Percentiles rank a stretch among this genome's conserved stretches.
phyloP scores from a whole-genome alignment of 805 yeast genomes.

The Maudiozyma pseudohumilis region DNA sequence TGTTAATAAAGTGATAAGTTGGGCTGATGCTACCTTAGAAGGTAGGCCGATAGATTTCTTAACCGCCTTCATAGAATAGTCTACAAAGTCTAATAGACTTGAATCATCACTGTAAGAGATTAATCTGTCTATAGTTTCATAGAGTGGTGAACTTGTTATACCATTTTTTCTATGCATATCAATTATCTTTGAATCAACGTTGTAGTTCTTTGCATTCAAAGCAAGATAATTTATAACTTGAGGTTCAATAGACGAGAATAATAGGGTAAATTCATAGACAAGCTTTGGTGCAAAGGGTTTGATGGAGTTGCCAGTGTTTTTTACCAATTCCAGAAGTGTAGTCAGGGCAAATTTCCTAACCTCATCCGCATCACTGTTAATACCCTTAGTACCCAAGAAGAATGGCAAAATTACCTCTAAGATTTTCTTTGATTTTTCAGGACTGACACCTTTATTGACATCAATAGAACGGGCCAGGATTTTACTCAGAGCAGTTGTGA shows the following conservation, averaged over 20 bases:
- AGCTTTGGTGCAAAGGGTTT: constrained; percentile 61
- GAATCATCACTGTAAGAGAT: constrained; percentile 46
- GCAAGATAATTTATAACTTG: constrained; percentile 79
- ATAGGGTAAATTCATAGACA: constrained; percentile 53
- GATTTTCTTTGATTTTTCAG: constrained; percentile 36
- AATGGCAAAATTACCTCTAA: constrained; percentile 63
- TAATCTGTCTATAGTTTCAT: constrained; percentile 72
- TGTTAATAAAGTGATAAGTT: constrained; percentile 56
- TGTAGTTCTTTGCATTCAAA: constrained; percentile 81
- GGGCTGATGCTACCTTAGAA: constrained; percentile 77
- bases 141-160: constrained; percentile 74
- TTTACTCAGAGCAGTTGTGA: constrained; percentile 59
- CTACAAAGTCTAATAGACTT: constrained; percentile 35
- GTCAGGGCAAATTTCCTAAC: constrained; percentile 65
- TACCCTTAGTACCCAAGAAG: constrained; percentile 66
- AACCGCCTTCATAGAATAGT: constrained; percentile 43
- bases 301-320: constrained; percentile 49
- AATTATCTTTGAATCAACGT: constrained; percentile 56
- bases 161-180: constrained; percentile 69
- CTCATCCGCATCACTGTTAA: constrained; percentile 79
- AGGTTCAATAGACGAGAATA: constrained; percentile 86
- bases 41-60: constrained; percentile 79
- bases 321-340: constrained; percentile 62
- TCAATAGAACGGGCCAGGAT: constrained; percentile 51
- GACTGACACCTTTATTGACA: constrained; percentile 31